These are phyloP conservation scores for Elongisporangium anandrum DNA, from an alignment of 352 stramenopile species.

Conservation along the genomic window DNA sequence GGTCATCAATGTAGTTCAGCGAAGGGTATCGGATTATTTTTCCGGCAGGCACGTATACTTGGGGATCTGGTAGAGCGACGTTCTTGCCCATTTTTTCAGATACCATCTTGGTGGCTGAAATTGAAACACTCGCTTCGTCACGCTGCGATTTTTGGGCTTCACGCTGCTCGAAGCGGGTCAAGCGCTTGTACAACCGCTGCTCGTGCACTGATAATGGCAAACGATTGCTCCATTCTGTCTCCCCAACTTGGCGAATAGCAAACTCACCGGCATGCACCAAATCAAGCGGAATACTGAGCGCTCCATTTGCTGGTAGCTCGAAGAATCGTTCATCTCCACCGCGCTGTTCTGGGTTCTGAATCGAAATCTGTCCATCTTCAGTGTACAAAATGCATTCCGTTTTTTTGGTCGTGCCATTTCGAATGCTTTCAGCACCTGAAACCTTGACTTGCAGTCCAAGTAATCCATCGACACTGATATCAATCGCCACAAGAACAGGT, in stretches of 20 bases:
- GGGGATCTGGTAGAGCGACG: slow-evolving; percentile 40
- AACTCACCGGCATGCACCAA: slow-evolving; percentile 68
- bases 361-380: slow-evolving; percentile 33
- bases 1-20: slow-evolving; percentile 70
- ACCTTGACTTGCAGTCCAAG: slow-evolving; percentile 79
- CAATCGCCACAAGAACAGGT: slow-evolving; percentile 60
- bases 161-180: slow-evolving; percentile 67
- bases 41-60: slow-evolving; percentile 36
- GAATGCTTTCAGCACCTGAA: slow-evolving; percentile 61
- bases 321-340: slow-evolving; percentile 46
- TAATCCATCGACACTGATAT: slow-evolving; percentile 66
- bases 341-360: slow-evolving; percentile 56
- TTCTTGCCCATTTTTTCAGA: slow-evolving; percentile 69
- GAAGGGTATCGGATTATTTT: slow-evolving; percentile 71
- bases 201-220: slow-evolving; percentile 64
- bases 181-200: slow-evolving; percentile 68
- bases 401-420: slow-evolving; percentile 74
- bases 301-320: slow-evolving; percentile 40
- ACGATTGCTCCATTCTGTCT: slow-evolving; percentile 83
- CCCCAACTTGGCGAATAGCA: slow-evolving; percentile 78
- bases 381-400: slow-evolving; percentile 73
- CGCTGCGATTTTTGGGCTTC: slow-evolving; percentile 60
- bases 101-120: slow-evolving; percentile 49
- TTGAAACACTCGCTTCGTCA: slow-evolving; percentile 32
- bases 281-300: slow-evolving; percentile 68